These are phyloP conservation scores for Astraeus odoratus DNA, from an alignment of 768 basidiomycete species.

Conservation along the genomic window DNA sequence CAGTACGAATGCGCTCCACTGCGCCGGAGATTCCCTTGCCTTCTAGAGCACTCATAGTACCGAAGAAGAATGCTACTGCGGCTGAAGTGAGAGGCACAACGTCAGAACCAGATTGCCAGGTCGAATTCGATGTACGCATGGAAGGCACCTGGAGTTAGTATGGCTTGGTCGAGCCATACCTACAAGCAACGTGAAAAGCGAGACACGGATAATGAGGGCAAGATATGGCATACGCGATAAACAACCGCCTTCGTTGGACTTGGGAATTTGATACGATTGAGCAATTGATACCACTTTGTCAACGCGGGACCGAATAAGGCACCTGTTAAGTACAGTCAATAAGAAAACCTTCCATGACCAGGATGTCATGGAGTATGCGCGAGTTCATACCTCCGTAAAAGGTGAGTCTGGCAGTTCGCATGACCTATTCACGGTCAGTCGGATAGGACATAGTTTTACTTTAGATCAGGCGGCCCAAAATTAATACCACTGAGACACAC, in stretches of 20 bases:
- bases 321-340: conserved; percentile 29
- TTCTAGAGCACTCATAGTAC: conserved; percentile 74
- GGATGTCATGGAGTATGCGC: background rate
- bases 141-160: conserved; percentile 58
- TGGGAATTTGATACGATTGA: conserved; percentile 65
- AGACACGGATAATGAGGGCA: background rate
- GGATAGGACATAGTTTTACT: too few species aligned
- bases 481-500: conserved; percentile 32
- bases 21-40: conserved; percentile 54
- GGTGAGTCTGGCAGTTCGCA: conserved; percentile 55
- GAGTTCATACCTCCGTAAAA: conserved; percentile 60
- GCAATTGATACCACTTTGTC: conserved; percentile 74
- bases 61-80: conserved; percentile 53
- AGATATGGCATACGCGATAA: conserved; percentile 50
- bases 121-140: conserved; percentile 4
- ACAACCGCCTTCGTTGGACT: conserved; percentile 51
- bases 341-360: background rate
- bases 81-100: conserved; percentile 20
- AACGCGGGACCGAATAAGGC: conserved; percentile 74
- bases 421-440: conserved; percentile 34
- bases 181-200: conserved; percentile 18
- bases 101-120: background rate
- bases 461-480: too few species aligned
- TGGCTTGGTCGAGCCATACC: conserved; percentile 79
- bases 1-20: conserved; percentile 38